Base-by-base conservation (phyloP, 768 basidiomycete species). In the Boletus pseudopeckii region DNA sequence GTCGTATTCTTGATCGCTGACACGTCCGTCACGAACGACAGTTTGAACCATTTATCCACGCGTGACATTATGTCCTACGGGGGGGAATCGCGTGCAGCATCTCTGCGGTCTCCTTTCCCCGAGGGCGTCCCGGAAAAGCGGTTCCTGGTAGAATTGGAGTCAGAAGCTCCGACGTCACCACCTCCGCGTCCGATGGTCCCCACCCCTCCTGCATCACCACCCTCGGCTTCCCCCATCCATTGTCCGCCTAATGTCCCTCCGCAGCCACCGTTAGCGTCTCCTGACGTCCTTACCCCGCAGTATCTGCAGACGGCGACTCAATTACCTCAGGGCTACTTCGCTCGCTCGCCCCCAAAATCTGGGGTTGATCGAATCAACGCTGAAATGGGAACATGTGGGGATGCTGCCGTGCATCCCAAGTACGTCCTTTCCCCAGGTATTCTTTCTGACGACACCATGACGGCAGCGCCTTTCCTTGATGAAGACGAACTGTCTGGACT, bases 311-410 rank as follows among this genome's bases (percentile, higher is more conserved):
- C 59, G 53, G 51, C 46, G 28, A 28, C 60, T 45, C 67, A 45
- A 69, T 68, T 69, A 68, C 67, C 67, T 68, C 67, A 64, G 26
- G 43, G 4, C 42, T 10, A 15, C 48, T 56, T 57, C 53, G 63
- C 60, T 50, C 54, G 47, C 38, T 56, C 57, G 2, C 57, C 57
- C 59, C 52, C 20, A 58, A 55, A 61, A 60, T 63, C 67, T 57
- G 67, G 67, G 67, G 67, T 63, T 38, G 67, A 68, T 68, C 67
- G 59, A 55, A 38, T 53, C 49, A 50, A 47, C 56, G 26, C 52
- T 50, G 24, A 60, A 44, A 54, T 32, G 38, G 32, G 36, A 42
- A 37, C 53, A 17, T 33, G 49, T 55, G 56, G 54, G 55, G 55
- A 56, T 68, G 57, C 56, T 13, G 22, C 37, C 49, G 32, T 54